These are phyloP conservation scores for Silene coronaria DNA, from an alignment of 179 eudicot genomes.

Conservation along the genomic window DNA sequence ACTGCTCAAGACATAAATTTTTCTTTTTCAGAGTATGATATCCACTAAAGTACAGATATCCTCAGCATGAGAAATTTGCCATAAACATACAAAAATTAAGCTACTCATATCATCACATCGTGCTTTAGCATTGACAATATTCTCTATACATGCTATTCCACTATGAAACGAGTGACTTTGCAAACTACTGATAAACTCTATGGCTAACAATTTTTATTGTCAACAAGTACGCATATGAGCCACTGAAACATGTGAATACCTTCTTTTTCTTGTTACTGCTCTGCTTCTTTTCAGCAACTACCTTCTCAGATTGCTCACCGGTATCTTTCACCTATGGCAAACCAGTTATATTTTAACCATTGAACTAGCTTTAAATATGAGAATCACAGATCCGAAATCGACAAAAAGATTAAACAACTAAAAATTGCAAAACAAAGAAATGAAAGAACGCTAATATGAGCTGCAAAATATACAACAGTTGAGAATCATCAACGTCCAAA, in stretches of 20 bases:
- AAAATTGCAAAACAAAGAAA: too few species aligned
- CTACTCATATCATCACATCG: neutral
- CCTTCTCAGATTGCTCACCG: slow-evolving; percentile 13
- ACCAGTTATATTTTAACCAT: neutral
- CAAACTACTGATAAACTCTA: neutral
- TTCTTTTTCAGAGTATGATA: neutral
- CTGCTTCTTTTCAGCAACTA: slow-evolving; percentile 15
- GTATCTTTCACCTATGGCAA: slow-evolving; percentile 21
- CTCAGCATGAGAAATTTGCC: neutral
- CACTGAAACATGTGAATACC: neutral
- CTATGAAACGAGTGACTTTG: too few species aligned
- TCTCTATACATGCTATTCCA: neutral
- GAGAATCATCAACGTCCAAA: neutral
- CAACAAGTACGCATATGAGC: neutral
- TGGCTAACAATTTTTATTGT: neutral
- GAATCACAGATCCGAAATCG: neutral
- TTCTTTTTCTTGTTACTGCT: slow-evolving; percentile 13
- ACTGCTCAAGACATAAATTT: neutral
- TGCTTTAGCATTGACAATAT: neutral
- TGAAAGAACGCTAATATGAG: neutral
- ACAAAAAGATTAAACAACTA: neutral
- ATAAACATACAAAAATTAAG: neutral
- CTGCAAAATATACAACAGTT: neutral
- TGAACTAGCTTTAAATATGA: neutral
- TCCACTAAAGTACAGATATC: neutral